A percentile compares a stretch with the other conserved stretches of the same genome.
phyloP scores from a whole-genome alignment of 2,329 filamentous ascomycete genomes.

The Thermoascus crustaceus region DNA sequence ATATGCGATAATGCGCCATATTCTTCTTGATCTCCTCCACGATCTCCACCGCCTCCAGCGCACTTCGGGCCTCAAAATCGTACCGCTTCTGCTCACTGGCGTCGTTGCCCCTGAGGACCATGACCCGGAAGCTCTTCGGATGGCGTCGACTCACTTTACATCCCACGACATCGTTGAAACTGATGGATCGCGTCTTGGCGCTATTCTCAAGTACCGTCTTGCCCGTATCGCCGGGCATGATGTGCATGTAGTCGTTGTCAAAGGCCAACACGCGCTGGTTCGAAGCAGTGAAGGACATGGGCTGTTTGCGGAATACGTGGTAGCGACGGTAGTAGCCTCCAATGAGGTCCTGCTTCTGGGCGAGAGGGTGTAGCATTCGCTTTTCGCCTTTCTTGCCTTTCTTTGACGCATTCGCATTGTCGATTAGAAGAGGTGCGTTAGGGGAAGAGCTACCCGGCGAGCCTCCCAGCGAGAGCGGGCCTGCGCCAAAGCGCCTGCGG shows the following conservation, averaged over 20 bases:
- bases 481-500: conserved; percentile 55
- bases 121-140: conserved; percentile 54
- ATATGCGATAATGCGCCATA: conserved; percentile 39
- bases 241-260: conserved; percentile 59
- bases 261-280: conserved; percentile 54
- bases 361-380: conserved; percentile 38
- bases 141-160: conserved; percentile 58
- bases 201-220: conserved; percentile 43
- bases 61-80: conserved; percentile 55
- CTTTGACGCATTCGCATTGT: conserved; percentile 27
- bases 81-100: conserved; percentile 58
- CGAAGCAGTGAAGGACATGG: conserved; percentile 55
- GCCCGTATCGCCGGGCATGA: conserved; percentile 50
- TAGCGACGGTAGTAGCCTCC: conserved; percentile 53
- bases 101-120: conserved; percentile 54
- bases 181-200: conserved; percentile 53
- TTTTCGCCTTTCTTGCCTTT: conserved; percentile 36
- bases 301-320: conserved; percentile 56
- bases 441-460: conserved; percentile 55
- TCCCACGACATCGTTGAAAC: conserved; percentile 55
- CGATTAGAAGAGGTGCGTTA: conserved; percentile 55
- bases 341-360: conserved; percentile 40
- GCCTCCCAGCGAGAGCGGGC: conserved; percentile 47
- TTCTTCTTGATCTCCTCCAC: conserved; percentile 57
- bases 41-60: conserved; percentile 52